phyloP scores from a whole-genome alignment of 2,329 filamentous ascomycete genomes.

The Thermomyces lanuginosus region DNA sequence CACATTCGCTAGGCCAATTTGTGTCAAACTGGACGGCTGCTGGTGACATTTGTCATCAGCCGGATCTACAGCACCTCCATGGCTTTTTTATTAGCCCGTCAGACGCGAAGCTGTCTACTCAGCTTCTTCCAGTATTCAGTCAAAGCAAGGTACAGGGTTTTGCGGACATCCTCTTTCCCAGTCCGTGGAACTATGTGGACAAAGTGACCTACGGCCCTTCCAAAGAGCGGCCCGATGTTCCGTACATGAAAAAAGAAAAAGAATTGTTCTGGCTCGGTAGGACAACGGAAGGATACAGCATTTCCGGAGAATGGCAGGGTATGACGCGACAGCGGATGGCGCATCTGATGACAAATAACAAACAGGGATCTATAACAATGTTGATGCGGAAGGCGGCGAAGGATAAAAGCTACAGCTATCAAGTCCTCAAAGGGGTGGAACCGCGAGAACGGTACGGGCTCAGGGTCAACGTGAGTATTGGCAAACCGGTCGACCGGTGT shows the following conservation, averaged over 20 bases:
- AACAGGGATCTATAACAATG: slow-evolving; percentile 34
- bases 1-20: slow-evolving; percentile 52
- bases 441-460: slow-evolving; percentile 33
- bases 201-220: slow-evolving; percentile 38
- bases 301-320: slow-evolving; percentile 43
- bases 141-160: slow-evolving; percentile 56
- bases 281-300: slow-evolving; percentile 40
- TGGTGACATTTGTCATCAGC: slow-evolving; percentile 57
- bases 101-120: slow-evolving; percentile 43
- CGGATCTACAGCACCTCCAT: slow-evolving; percentile 54
- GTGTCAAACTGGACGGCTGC: slow-evolving; percentile 49
- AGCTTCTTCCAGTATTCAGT: slow-evolving; percentile 60
- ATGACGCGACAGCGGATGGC: slow-evolving; percentile 56
- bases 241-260: slow-evolving; percentile 47
- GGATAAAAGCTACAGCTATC: slow-evolving; percentile 37
- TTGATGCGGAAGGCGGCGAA: slow-evolving; percentile 34
- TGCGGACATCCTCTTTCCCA: slow-evolving; percentile 60
- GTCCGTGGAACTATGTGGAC: slow-evolving; percentile 45
- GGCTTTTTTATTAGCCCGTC: slow-evolving; percentile 55
- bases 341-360: slow-evolving; percentile 49
- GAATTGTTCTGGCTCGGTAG: slow-evolving; percentile 60
- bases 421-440: slow-evolving; percentile 30
- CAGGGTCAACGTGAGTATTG: slow-evolving; percentile 44
- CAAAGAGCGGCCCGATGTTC: slow-evolving; percentile 33
- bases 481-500: slow-evolving; percentile 41